A percentile compares a stretch with the other conserved stretches of the same genome.
These are phyloP conservation scores for Dunaliella primolecta DNA, from an alignment of 139 green algal species.

Conservation along the genomic window DNA sequence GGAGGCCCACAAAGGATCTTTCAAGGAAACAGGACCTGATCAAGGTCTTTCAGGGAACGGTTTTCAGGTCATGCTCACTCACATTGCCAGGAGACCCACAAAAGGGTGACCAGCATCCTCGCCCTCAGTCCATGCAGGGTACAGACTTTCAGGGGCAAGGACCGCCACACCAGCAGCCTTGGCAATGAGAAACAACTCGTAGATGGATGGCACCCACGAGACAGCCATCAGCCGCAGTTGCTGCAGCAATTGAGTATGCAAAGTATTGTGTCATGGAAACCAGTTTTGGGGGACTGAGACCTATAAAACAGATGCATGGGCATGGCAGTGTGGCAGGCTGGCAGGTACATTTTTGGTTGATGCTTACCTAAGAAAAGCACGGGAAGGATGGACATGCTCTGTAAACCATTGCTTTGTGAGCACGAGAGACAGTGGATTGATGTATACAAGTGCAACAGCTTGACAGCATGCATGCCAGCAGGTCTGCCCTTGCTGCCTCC, in stretches of 20 bases:
- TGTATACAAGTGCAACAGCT: neutral
- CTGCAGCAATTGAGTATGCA: neutral
- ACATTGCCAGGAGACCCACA: constrained; percentile 47
- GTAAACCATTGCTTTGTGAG: too few relatives aligned
- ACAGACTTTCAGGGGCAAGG: constrained; percentile 32
- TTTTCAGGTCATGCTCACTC: too few relatives aligned
- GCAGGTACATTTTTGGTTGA: too few relatives aligned
- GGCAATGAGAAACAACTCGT: constrained; percentile 49
- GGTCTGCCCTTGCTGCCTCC: neutral
- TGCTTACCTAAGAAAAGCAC: too few relatives aligned
- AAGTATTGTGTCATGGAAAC: neutral
- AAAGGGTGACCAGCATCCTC: neutral
- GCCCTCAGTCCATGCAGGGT: constrained; percentile 14
- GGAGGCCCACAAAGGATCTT: too few relatives aligned
- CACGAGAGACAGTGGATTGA: neutral
- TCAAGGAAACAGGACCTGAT: too few relatives aligned
- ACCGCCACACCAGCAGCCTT: constrained; percentile 61
- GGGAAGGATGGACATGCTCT: too few relatives aligned
- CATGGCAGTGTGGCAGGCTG: neutral
- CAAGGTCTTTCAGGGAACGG: too few relatives aligned
- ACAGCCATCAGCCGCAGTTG: too few relatives aligned
- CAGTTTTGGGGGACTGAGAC: too few relatives aligned
- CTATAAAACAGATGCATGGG: neutral
- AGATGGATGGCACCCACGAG: neutral
- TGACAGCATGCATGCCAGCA: neutral